Conservation (phyloP, 257 asterid genomes). For the Solanum tarapatanum region DNA sequence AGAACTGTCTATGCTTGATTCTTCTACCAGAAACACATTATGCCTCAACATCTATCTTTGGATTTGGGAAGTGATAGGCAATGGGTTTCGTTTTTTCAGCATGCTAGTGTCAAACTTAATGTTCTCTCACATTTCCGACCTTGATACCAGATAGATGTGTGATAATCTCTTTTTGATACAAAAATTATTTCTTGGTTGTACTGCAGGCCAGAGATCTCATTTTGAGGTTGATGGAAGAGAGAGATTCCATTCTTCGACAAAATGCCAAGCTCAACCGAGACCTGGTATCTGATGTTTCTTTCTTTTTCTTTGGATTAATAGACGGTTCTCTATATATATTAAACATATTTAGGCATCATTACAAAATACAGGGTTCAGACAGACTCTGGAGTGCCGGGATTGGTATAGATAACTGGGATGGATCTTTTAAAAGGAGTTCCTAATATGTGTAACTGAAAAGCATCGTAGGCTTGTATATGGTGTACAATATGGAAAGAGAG, state of each 20-base stretch:
- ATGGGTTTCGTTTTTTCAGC: not conserved
- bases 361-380: not conserved
- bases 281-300: not conserved
- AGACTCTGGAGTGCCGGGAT: not conserved
- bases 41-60: not conserved
- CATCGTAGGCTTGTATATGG: too few relatives aligned
- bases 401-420: not conserved
- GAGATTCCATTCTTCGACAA: conserved; percentile 2
- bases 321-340: not conserved
- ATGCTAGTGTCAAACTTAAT: not conserved
- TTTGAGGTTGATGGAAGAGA: conserved; percentile 6
- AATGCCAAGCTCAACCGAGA: conserved; percentile 10
- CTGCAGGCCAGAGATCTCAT: conserved; percentile 7
- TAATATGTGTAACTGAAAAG: not conserved
- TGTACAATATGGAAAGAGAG: too few relatives aligned
- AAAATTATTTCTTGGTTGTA: not conserved
- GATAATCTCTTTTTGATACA: not conserved
- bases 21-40: not conserved
- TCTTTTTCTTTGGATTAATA: not conserved
- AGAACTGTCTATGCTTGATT: not conserved
- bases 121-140: not conserved
- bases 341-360: not conserved
- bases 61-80: not conserved
- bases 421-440: not conserved
- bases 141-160: not conserved